phyloP scores from a whole-genome alignment of 1,284 basidiomycete genomes.

The Amylostereum areolatum region DNA sequence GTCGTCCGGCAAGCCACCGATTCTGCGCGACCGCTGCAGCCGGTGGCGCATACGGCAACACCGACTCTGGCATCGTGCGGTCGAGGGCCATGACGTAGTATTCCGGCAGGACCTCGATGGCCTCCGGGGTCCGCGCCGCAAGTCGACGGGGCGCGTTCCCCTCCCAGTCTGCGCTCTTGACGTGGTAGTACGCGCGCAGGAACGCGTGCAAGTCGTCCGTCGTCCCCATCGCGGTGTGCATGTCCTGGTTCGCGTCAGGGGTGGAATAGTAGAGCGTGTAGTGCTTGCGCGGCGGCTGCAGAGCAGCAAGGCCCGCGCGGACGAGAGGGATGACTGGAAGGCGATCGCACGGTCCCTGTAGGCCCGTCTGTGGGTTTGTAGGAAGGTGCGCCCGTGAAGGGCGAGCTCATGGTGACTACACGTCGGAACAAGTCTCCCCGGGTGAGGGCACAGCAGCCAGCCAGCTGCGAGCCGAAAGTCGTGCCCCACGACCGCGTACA shows the following conservation, averaged over 20 bases:
- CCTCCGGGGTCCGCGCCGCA: constrained; percentile 19
- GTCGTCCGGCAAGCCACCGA: constrained; percentile 45
- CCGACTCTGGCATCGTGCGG: constrained; percentile 46
- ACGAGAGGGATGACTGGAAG: constrained; percentile 14
- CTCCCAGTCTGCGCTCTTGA: constrained; percentile 53
- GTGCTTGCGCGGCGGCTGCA: constrained; percentile 52
- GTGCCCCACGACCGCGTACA: constrained; percentile 48
- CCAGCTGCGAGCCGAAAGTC: constrained; percentile 53
- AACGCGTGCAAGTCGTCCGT: constrained; percentile 43
- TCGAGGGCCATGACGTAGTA: constrained; percentile 58
- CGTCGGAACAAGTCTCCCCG: constrained; percentile 50
- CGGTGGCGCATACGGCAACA: constrained; percentile 24
- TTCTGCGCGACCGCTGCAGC: constrained; percentile 21
- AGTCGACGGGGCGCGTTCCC: constrained; percentile 36
- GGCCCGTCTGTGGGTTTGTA: constrained; percentile 16
- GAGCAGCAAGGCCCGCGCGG: constrained; percentile 25
- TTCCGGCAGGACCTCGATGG: constrained; percentile 42
- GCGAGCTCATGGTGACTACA: constrained; percentile 54
- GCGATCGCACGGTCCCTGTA: neutral
- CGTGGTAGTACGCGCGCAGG: constrained; percentile 51
- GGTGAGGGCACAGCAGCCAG: constrained; percentile 45
- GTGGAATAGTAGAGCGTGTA: constrained; percentile 48
- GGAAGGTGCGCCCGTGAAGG: constrained; percentile 41
- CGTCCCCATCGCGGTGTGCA: constrained; percentile 22
- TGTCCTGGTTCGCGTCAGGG: constrained; percentile 39